A percentile compares a stretch with the other conserved stretches of the same genome.
Evolutionary conservation across 176 grass and related monocot species (phyloP).

Genomic region (Typha latifolia): DNA sequence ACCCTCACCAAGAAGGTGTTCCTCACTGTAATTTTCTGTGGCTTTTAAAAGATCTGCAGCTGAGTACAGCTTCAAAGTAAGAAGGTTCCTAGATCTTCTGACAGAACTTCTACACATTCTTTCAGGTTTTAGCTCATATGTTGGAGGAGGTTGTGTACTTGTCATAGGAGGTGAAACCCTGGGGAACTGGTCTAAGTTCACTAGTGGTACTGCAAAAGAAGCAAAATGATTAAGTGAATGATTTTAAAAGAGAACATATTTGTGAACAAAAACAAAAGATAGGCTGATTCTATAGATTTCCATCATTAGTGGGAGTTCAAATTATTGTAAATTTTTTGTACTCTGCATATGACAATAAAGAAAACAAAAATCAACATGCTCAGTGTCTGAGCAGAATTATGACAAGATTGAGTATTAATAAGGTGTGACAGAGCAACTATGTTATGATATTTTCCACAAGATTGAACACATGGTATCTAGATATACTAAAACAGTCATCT

Average conservation of each 20-base stretch:
- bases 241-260: background rate
- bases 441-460: background rate
- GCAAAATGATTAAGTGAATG: background rate
- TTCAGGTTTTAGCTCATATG: constrained; percentile 32
- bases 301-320: no score
- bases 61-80: constrained; percentile 58
- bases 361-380: no score
- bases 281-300: background rate
- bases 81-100: constrained; percentile 55
- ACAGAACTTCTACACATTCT: constrained; percentile 37
- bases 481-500: background rate
- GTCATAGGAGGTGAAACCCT: constrained; percentile 38
- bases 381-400: background rate
- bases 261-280: background rate
- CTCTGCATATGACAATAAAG: no score
- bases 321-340: no score
- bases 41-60: constrained; percentile 55
- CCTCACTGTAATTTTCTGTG: constrained; percentile 74
- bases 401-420: background rate
- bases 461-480: background rate
- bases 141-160: constrained; percentile 22
- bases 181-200: constrained; percentile 30
- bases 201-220: constrained; percentile 37
- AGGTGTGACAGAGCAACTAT: background rate
- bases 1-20: constrained; percentile 76